Evolutionary conservation across 805 yeast genomes (phyloP), one percentile per base, ranked within the genome.

Genomic region (Zygotorulaspora chibaensis): DNA sequence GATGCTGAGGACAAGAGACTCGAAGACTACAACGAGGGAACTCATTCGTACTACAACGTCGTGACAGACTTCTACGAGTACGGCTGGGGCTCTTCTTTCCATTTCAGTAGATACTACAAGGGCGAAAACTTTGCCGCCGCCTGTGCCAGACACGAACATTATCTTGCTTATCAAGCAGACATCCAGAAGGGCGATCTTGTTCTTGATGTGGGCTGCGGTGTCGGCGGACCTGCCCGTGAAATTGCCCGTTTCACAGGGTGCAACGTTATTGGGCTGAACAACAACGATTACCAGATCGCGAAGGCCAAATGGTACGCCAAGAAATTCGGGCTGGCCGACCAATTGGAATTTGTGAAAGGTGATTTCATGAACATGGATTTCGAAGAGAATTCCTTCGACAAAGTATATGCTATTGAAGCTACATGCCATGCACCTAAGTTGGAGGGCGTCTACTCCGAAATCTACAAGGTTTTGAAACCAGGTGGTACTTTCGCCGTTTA

Each of bases 311-410:
- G 77, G 69, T 87, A 88, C 68, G 87, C 98, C 45, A 66, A 77
- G 60, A 74, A 72, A 53, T 72, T 72, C 64, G 76, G 81, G 25
- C 71, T 93, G 63, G 81, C 76, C 54, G 76, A 86, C 65, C 83
- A 88, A 72, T 75, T 91, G 63, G 74, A 81, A 23, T 87, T 86
- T 61, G 96, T 89, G 57, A 91, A 91, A 73, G 99, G 99, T 61
- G 99, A 91, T 70, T 91, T 91, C 76, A 93, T 91, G 99, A 93
- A 91, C 69, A 87, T 91, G 96, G 97, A 91, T 60, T 93, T 93
- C 60, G 87, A 84, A 69, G 84, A 84, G 54, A 84, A 83, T 62
- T 68, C 93, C 26, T 91, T 93, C 62, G 99, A 91, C 68, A 96
- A 96, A 37, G 98, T 93, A 38, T 91, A 91, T 63, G 97, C 99